Evolutionary conservation across 768 basidiomycete genomes (phyloP), one percentile per base, ranked within the genome.

Genomic region (Grammothele lineata): DNA sequence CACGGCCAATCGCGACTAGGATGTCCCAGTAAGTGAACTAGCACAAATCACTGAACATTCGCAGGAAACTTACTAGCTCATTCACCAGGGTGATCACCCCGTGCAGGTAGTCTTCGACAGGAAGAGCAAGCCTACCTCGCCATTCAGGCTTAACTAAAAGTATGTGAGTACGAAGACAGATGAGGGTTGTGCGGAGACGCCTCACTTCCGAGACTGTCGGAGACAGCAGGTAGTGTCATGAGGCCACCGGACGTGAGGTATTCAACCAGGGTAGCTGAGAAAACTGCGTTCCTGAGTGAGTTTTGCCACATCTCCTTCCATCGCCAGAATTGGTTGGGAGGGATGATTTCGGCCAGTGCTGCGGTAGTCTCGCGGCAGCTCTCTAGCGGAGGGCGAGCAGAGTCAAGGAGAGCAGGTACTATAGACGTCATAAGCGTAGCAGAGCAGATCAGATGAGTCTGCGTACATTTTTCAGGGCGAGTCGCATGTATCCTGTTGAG

Each of bases 261-360:
- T 58, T 84, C 76, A 11, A 81, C 70, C 26, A 91, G 62, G 15
- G 81, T 77, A 1, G 79, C 80, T 33, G 77, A 73, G 57, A 85
- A 91, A 1, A 89, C 72, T 10, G 78, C 78, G 15, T 74, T 75
- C 46, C 87, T 74, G 30, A 90, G 62, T 3, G 85, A 81, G 57
- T 78, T 80, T 1, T 76, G 73, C 87, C 87, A 90, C 79, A 86
- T 79, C 21, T 89, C 86, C 61, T 85, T 88, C 85, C 85, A 91
- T 46, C 80, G 73, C 88, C 88, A 91, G 51, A 87, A 81, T 53
- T 89, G 85, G 55, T 85, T 79, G 24, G 70, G 71, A 23, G 88
- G 88, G 21, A 88, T 70, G 25, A 82, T 70, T 5, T 57, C 65
- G 5, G 80, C 81, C n/a, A 92, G 66, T 1, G 70, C 69, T 19